Base-by-base conservation (phyloP, 2,329 filamentous ascomycete species). In the Sclerotiophoma versabilis region DNA sequence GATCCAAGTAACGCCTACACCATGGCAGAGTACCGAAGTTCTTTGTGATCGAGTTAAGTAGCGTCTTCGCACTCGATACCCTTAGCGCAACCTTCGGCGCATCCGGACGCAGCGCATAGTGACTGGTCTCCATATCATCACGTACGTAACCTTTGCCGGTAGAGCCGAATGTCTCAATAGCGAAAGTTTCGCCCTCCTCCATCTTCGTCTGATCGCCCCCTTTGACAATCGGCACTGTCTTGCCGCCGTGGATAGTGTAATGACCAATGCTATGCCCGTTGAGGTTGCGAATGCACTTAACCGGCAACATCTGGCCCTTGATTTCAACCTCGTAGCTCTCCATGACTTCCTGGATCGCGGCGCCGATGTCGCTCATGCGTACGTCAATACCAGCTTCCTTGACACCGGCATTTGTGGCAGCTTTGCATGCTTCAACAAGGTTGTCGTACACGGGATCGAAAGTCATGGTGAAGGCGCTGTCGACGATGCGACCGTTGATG, bases 121-220 rank as follows among this genome's bases (percentile, higher is more conserved):
- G 92, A 36, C 92, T 96, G 15, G 87, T 86, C 81, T 96, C 93
- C 75, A 87, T 81, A 77, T 96, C 91, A 70, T 97, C 92, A 62
- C 86, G 81, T 51, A 96, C 91, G 71, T 91, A 90, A 62, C 92
- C 93, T 73, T 91, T 93, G 60, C 93, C 93, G 19, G 93, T 97
- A 74, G 89, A 95, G 57, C 93, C 93, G 75, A 97, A 97, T 0
- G 93, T 97, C 80, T 97, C 93, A 66, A 97, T 96, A 61, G 93
- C 93, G 75, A 96, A 98, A 15, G 92, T 88, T 71, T 98, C 93
- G 34, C 92, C 92, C 77, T 97, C 93, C 79, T 97, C 93, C 93
- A 98, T 98, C 83, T 96, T 96, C 46, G 92, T 96, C 74, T 88
- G 87, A 70, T 96, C 91, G 58, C 85, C 85, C 58, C 87, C 88